These are phyloP conservation scores for Phaeosphaeria sp. DNA, from an alignment of 2,329 filamentous ascomycete genomes.

Conservation along the genomic window DNA sequence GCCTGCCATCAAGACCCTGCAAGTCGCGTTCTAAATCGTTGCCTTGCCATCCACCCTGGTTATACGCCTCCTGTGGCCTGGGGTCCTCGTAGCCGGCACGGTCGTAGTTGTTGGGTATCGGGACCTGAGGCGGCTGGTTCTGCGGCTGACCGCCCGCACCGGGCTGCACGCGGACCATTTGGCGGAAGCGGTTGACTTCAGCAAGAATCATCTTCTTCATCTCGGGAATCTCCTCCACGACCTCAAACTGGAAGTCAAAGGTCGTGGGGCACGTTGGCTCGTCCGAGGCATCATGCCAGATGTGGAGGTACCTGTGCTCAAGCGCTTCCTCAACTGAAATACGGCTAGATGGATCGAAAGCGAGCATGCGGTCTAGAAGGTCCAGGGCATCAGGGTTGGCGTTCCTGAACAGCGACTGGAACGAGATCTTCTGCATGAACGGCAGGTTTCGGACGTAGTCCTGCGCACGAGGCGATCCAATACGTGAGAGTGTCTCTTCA, in stretches of 20 bases:
- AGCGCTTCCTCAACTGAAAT: slow-evolving; percentile 95
- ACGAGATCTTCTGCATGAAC: slow-evolving; percentile 91
- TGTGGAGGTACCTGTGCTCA: slow-evolving; percentile 94
- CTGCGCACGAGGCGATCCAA: slow-evolving; percentile 93
- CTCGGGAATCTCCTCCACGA: slow-evolving; percentile 91
- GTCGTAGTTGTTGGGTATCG: slow-evolving; percentile 67
- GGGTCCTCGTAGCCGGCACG: slow-evolving; percentile 66
- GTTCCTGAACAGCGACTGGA: slow-evolving; percentile 86
- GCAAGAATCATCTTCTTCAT: slow-evolving; percentile 98
- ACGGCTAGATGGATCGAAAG: slow-evolving; percentile 91
- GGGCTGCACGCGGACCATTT: slow-evolving; percentile 56
- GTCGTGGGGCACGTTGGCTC: slow-evolving; percentile 92
- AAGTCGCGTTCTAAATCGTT: slow-evolving; percentile 55
- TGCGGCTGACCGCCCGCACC: slow-evolving; percentile 35
- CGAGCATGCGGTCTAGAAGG: slow-evolving; percentile 94
- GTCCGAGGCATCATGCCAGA: slow-evolving; percentile 98
- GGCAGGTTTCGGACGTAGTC: slow-evolving; percentile 98
- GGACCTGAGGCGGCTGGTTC: slow-evolving; percentile 60
- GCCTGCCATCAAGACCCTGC: slow-evolving; percentile 52
- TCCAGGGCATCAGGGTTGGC: slow-evolving; percentile 96
- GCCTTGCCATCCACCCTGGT: slow-evolving; percentile 44
- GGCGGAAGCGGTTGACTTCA: slow-evolving; percentile 89
- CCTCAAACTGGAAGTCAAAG: slow-evolving; percentile 98
- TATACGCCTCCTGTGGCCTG: slow-evolving; percentile 63
- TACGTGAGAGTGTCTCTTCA: slow-evolving; percentile 90